Base-by-base conservation (phyloP, 139 green algal species). In the Zygnema circumcarinatum region DNA sequence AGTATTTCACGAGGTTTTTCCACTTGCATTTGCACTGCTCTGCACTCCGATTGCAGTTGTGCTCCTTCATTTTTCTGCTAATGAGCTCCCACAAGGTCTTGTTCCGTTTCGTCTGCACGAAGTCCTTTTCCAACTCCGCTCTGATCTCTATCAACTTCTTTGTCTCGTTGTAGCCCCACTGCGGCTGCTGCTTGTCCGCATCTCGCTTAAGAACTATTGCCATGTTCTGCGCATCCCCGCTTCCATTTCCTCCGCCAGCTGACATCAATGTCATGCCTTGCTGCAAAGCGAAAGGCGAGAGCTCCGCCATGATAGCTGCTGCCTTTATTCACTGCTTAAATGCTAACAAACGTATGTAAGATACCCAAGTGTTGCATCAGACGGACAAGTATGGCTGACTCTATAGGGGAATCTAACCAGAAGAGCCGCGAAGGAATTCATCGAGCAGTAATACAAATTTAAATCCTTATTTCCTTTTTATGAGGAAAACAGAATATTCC, bases 1-100 rank as follows among this genome's bases (percentile, higher is more conserved):
- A 89, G 16, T 41, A 41, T 29, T 89, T 86, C n/a, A 89, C 76
- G 35, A 89, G 84, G 16, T 72, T 86, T 35, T 89, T 89, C 76
- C 75, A 89, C 39, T 89, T 89, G 84, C 76, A 87, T 33, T 89
- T 89, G 84, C 84, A 89, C 74, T 89, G 84, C 22, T 80, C 38
- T 20, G 84, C 56, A 36, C 54, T 81, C 29, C 84, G 74, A 7
- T 31, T 29, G 76, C 40, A 89, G 16, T 78, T 78, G 1, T 79
- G 84, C 36, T 76, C 84, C 36, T 89, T 89, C 84, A 89, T 89
- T 33, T 47, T 72, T 22, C 7, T 2, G n/a, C n/a, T n/a, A 25
- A 87, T 78, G 7, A 80, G 53, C 84, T 89, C 76, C 84, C 84
- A 89, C 76, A 89, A 31, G 35, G 35, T 88, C 29, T 86, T 88